Base-by-base conservation (phyloP, 2,329 filamentous ascomycete species). In the Epichloe sp. region DNA sequence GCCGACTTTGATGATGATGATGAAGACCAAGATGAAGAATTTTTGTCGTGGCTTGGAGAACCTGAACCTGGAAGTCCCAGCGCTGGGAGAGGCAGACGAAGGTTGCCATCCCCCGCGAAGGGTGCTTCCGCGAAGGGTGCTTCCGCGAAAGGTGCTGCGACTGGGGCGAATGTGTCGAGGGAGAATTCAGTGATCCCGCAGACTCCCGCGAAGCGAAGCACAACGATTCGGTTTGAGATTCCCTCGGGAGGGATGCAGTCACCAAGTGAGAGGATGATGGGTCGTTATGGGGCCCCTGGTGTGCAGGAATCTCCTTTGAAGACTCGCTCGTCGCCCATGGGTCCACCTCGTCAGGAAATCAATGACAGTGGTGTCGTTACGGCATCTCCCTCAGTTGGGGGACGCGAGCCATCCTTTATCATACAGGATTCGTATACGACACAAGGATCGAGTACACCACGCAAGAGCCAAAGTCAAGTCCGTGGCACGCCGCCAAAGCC, bases 401-500 rank as follows among this genome's bases (percentile, higher is more conserved):
- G 55, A 7, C 56, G 55, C 36, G 53, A 52, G 52, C 53, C 60
- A 58, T 49, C 66, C 6, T 54, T 70, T n/a, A 66, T 70, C 2
- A 68, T 76, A 19, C 63, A 73, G 48, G 73, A 76, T 52, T 74
- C 73, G 8, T 74, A 67, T 56, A 69, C 65, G 17, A 66, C 66
- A 4, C 65, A 66, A 5, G 67, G 62, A 31, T 64, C 60, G 62
- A 56, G 51, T 4, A 60, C 66, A 1, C 49, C 56, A 1, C 57
- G 54, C 23, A 60, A 62, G 17, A 60, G 61, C 5, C 52, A 62
- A 15, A 59, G 59, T 3, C 46, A 42, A 36, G 3, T 3, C 8
- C 19, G n/a, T 21, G 26, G 8, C 21, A 46, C 51, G n/a, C 41
- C 40, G 10, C 17, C 40, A 1, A 35, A 12, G 19, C 12, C 10